Evolutionary conservation across 2,329 filamentous ascomycete species (phyloP), one percentile per base, ranked within the genome.

Genomic region (Fusarium heterosporum): DNA sequence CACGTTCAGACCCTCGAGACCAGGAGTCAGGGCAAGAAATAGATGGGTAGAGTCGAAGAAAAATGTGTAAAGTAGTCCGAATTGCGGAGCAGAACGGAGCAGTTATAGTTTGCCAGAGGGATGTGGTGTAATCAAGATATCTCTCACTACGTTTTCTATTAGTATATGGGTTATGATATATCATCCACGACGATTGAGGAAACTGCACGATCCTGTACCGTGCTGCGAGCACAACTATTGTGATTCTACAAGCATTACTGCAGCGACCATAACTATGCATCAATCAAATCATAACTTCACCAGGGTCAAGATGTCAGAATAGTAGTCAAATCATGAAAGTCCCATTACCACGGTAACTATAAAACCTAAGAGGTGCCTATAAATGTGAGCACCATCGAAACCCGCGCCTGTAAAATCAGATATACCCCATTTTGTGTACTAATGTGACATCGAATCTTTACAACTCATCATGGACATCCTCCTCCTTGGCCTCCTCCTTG

Each of bases 1-100:
- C 96, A 97, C 77, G 89, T 97, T 68, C 87, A 89, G 76, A 87
- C 87, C 50, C 82, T 98, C 68, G 95, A 98, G 82, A 87, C 92
- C 73, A 93, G 91, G 82, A 85, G 94, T 71, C 88, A 90, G 74
- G 85, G 89, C 73, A 91, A 88, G 82, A 91, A 89, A 82, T 91
- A 90, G 83, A 89, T 81, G 75, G 46, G 55, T 25, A 47, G 38
- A n/a, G 48, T 28, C 16, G 34, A 41, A 41, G 50, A 57, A 55
- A 68, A 66, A 43, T 60, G 68, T 72, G 61, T 58, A 70, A 70
- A 66, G 70, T 46, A 55, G 51, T 55, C 46, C 22, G 46, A 32
- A 53, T 38, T 47, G 32, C 42, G 47, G 52, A 48, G 36, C 26
- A 39, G 43, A 29, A 42, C 48, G 38, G 34, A 29, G 36, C 55